Evolutionary conservation across 208 protist genomes (phyloP).

Genomic region (Leishmania tarentolae): DNA sequence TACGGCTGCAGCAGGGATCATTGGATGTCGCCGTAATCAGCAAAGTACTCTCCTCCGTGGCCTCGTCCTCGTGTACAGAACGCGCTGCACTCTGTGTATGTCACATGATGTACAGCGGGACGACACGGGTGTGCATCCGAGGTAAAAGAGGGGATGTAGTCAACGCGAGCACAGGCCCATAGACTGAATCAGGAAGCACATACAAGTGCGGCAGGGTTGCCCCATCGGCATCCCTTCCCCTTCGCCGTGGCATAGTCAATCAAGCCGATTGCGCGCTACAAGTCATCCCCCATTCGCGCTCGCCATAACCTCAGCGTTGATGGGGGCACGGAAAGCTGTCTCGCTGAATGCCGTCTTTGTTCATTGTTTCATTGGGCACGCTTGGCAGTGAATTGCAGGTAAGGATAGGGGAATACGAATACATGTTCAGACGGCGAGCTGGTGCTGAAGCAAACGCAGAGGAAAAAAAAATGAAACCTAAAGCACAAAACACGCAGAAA

Average conservation of each 20-base stretch:
- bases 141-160: not conserved
- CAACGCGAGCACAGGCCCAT: not conserved
- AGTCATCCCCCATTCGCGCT: not conserved
- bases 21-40: not conserved
- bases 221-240: not conserved
- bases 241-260: not conserved
- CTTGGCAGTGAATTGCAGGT: not conserved
- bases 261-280: not conserved
- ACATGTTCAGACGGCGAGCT: slow-evolving; percentile 2
- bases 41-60: not conserved
- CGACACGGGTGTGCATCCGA: not conserved
- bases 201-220: not conserved
- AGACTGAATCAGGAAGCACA: not conserved
- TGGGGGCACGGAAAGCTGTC: not conserved
- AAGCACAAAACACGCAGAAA: not conserved
- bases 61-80: not conserved
- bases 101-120: not conserved
- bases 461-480: not conserved
- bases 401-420: not conserved
- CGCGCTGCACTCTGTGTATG: not conserved
- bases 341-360: not conserved
- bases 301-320: not conserved
- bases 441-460: not conserved
- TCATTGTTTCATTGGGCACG: not conserved
- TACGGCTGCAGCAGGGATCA: not conserved